Conservation (phyloP, 768 basidiomycete species). For the Russula brevipes region DNA sequence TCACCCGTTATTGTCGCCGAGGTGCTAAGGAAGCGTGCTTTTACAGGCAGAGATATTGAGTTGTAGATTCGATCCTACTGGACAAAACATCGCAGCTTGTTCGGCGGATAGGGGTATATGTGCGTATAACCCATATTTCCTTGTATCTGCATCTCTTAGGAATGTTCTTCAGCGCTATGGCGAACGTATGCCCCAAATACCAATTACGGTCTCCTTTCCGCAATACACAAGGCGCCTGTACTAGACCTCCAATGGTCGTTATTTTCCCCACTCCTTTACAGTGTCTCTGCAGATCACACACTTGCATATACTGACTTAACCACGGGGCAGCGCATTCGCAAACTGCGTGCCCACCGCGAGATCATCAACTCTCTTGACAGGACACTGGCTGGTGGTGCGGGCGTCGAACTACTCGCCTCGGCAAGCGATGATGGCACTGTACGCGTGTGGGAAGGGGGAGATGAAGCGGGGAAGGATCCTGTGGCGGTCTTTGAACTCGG, state of each 20-base stretch:
- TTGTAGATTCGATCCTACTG: slow-evolving; percentile 90
- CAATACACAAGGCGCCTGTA: slow-evolving; percentile 84
- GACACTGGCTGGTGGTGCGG: slow-evolving; percentile 78
- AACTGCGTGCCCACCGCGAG: slow-evolving; percentile 84
- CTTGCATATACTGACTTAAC: slow-evolving; percentile 72
- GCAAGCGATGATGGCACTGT: slow-evolving; percentile 92
- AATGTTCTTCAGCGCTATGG: slow-evolving; percentile 63
- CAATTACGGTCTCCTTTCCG: slow-evolving; percentile 84
- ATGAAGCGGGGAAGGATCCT: slow-evolving; percentile 64
- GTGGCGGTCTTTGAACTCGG: slow-evolving; percentile 80
- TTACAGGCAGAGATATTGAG: slow-evolving; percentile 77
- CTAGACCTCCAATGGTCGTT: slow-evolving; percentile 91
- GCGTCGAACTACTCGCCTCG: slow-evolving; percentile 78
- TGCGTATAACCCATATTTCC: slow-evolving; percentile 39
- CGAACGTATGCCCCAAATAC: slow-evolving; percentile 86
- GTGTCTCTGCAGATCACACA: slow-evolving; percentile 86
- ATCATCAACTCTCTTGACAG: slow-evolving; percentile 88
- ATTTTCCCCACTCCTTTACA: slow-evolving; percentile 64
- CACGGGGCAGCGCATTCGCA: slow-evolving; percentile 74
- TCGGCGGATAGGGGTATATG: slow-evolving; percentile 88
- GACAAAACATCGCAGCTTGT: slow-evolving; percentile 89
- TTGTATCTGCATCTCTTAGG: slow-evolving; percentile 7
- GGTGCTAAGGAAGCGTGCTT: neutral
- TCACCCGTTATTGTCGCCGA: neutral
- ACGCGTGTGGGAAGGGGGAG: slow-evolving; percentile 85